Evolutionary conservation across 768 basidiomycete genomes (phyloP), one percentile per base, ranked within the genome.

Genomic region (Amanita pallidorosea): DNA sequence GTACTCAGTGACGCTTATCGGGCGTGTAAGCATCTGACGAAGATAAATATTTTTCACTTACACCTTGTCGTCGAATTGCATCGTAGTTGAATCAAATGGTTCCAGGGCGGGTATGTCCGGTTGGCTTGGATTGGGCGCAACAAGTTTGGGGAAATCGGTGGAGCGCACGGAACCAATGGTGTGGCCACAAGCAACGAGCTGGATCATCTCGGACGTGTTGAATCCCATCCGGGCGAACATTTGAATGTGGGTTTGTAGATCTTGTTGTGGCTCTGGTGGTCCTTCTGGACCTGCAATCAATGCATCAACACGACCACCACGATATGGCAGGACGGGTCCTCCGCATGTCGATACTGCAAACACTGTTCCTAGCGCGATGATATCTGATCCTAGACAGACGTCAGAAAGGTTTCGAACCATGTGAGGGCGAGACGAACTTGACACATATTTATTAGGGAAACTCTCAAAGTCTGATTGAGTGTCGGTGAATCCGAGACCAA

Each of bases 101-200:
- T 59, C 53, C 44, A 74, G 64, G 15, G 62, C 59, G 0, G 65
- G 65, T 6, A 54, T 50, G 27, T 55, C 35, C n/a, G 67, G 56
- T 41, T 62, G 57, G 4, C 56, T 55, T 18, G 47, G 7, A 37
- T 58, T 59, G 15, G 69, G 60, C 15, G 71, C 55, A 5, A 75
- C 73, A 9, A 74, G 61, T n/a, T 59, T 56, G 3, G 75, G 73
- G 47, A 75, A 74, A 49, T 71, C 73, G 3, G 66, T 58, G 54
- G 68, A 71, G 35, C 74, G 68, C 5, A 76, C 72, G 38, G 73
- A 70, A 51, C 75, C 75, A 48, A 77, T 63, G 7, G 73, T 73
- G 55, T 77, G 75, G 4, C 76, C 76, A 54, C 76, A 77, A 2
- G 74, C 73, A 18, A 70, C 69, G 43, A 77, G 67, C 49, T 68